These are phyloP conservation scores for Chamaenerion angustifolium DNA, from an alignment of 345 rosid species.

Conservation along the genomic window DNA sequence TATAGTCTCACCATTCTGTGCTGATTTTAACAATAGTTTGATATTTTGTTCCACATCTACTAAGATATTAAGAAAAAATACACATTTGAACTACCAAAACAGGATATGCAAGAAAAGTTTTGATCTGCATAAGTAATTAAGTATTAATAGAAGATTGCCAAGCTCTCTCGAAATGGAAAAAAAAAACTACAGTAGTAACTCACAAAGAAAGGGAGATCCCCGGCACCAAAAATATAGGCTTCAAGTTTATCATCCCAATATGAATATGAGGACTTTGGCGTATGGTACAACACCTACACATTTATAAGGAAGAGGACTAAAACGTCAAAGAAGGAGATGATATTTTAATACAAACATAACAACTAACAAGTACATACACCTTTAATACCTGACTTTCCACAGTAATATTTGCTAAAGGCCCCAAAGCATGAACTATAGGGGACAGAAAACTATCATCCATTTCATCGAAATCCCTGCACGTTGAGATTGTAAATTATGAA, in stretches of 20 bases:
- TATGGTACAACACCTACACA: constrained; percentile 71
- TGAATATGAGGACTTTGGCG: constrained; percentile 78
- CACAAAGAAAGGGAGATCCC: constrained; percentile 95
- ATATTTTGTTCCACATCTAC: no score
- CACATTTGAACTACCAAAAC: no score
- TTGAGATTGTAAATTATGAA: constrained; percentile 2
- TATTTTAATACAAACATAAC: neutral
- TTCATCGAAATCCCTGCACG: constrained; percentile 61
- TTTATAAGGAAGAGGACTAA: constrained; percentile 4
- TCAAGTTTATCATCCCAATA: constrained; percentile 61
- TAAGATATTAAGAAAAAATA: no score
- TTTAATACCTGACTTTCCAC: constrained; percentile 82
- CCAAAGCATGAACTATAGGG: constrained; percentile 58
- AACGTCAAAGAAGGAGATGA: neutral
- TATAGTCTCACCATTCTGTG: no score
- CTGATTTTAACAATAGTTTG: no score
- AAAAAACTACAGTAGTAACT: constrained; percentile 14
- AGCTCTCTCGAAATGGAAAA: neutral
- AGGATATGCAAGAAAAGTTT: no score
- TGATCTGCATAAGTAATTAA: no score
- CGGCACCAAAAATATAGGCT: constrained; percentile 51
- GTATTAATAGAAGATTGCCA: neutral
- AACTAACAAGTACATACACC: neutral
- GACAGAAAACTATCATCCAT: constrained; percentile 49
- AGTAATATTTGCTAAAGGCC: constrained; percentile 59